Evolutionary conservation across 768 basidiomycete species (phyloP), one percentile per base, ranked within the genome.

Genomic region (Leucosporidium yakuticum): DNA sequence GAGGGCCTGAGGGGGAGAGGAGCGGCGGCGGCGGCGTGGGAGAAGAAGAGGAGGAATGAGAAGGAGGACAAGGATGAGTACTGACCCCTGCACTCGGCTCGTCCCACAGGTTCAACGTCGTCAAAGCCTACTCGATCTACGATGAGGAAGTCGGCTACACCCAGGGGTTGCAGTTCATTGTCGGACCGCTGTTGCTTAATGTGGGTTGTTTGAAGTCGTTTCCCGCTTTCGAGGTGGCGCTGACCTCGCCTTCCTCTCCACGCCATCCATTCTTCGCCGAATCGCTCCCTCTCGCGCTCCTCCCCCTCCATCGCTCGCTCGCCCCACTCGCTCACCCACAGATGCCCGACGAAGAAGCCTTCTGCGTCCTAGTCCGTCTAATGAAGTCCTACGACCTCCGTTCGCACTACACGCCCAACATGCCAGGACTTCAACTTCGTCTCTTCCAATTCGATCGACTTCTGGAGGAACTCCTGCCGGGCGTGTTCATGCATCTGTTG

Each of bases 321-420:
- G 9, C 31, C 48, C 6, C 2, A 9, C 39, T 8, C 39, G 11
- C 39, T 15, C 32, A 47, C 14, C 7, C 32, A 19, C 69, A 98
- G 95, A 99, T 99, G 96, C 96, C 96, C 29, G 96, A 98, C 70
- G 96, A 99, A 80, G 95, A 98, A 80, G 95, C 95, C 0, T 99
- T 99, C 79, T 95, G 89, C 71, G 85, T 98, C 17, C 84, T 98
- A 15, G 93, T 97, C 34, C 83, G 96, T 62, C 79, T 99, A 21
- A 98, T 98, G 96, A 83, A 96, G 68, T 89, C 94, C 1, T 98
- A 99, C 77, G 94, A 95, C 78, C 83, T 98, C 4, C 86, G 95
- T 54, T 92, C 92, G 1, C 95, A 97, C 79, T 99, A 93, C 80
- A 82, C 97, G n/a, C 94, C 96, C 5, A 95, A 99, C 76, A 99